Percentiles rank a stretch among this genome's conserved stretches.
Conservation (phyloP, 805 yeast species). For the Babjeviella inositovora region DNA sequence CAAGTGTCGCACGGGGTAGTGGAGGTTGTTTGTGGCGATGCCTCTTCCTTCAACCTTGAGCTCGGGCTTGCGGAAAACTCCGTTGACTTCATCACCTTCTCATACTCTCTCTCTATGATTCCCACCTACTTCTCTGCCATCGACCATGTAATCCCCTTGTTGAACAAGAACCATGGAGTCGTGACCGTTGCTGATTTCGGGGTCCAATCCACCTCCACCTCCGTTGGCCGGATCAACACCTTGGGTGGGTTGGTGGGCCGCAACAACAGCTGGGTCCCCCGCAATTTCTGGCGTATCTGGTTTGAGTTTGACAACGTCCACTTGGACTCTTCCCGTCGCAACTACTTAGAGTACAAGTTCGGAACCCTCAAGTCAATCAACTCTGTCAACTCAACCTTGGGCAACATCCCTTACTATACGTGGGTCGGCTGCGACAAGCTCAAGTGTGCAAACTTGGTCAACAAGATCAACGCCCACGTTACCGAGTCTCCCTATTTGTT, state of each 20-base stretch:
- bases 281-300: slow-evolving; percentile 83
- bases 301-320: slow-evolving; percentile 73
- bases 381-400: slow-evolving; percentile 44
- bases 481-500: slow-evolving; percentile 74
- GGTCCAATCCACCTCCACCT: slow-evolving; percentile 49
- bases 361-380: slow-evolving; percentile 71
- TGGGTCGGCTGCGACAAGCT: slow-evolving; percentile 53
- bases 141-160: slow-evolving; percentile 40
- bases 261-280: slow-evolving; percentile 59
- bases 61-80: slow-evolving; percentile 8
- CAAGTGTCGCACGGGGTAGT: slow-evolving; percentile 36
- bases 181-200: slow-evolving; percentile 70
- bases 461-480: slow-evolving; percentile 58
- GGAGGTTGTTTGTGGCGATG: slow-evolving; percentile 57
- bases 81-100: slow-evolving; percentile 67
- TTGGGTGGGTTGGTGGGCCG: slow-evolving; percentile 61
- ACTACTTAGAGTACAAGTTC: slow-evolving; percentile 66
- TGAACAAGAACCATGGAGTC: slow-evolving; percentile 40
- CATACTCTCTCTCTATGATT: slow-evolving; percentile 75
- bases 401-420: slow-evolving; percentile 68
- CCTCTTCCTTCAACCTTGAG: slow-evolving; percentile 49
- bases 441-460: slow-evolving; percentile 23
- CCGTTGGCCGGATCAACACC: slow-evolving; percentile 55
- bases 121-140: slow-evolving; percentile 70
- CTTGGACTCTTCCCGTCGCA: slow-evolving; percentile 68